phyloP scores from a whole-genome alignment of 164 flowering plant species.

The Aristolochia contorta region DNA sequence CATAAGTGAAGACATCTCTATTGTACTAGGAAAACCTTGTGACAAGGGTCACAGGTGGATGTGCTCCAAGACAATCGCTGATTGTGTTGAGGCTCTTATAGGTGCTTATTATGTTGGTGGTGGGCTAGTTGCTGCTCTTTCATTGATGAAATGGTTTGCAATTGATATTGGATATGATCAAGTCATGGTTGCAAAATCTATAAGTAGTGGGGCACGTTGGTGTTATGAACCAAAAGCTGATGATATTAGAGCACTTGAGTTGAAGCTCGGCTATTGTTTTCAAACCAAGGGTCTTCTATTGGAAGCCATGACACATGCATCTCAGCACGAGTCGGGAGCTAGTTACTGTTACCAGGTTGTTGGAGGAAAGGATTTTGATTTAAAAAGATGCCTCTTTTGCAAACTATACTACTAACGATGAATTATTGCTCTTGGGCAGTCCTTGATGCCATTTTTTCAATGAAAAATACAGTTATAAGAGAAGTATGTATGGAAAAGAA shows the following conservation, averaged over 20 bases:
- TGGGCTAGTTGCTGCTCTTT: constrained; percentile 56
- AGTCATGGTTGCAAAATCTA: constrained; percentile 34
- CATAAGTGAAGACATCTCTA: constrained; percentile 34
- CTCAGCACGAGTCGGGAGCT: constrained; percentile 48
- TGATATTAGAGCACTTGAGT: constrained; percentile 42
- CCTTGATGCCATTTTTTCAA: too few relatives aligned
- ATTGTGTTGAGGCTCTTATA: constrained; percentile 86
- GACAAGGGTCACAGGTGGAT: constrained; percentile 92
- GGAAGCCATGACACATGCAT: constrained; percentile 81
- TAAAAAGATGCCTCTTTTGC: background rate
- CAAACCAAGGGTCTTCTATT: constrained; percentile 57
- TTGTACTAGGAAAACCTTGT: constrained; percentile 56
- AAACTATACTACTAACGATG: too few relatives aligned
- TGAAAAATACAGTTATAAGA: too few relatives aligned
- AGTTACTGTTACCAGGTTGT: constrained; percentile 71
- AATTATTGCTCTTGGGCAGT: too few relatives aligned
- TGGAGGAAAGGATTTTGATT: background rate
- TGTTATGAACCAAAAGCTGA: constrained; percentile 30
- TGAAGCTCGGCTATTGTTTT: constrained; percentile 57
- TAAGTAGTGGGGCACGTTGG: constrained; percentile 37
- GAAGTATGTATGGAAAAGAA: too few relatives aligned
- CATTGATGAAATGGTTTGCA: constrained; percentile 74
- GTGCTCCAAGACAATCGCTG: constrained; percentile 78
- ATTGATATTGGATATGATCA: constrained; percentile 50
- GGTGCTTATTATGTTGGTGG: constrained; percentile 86